A percentile compares a stretch with the other conserved stretches of the same genome.
These are phyloP conservation scores for Hippophae gyantsensis DNA, from an alignment of 306 rosid genomes.

Conservation along the genomic window DNA sequence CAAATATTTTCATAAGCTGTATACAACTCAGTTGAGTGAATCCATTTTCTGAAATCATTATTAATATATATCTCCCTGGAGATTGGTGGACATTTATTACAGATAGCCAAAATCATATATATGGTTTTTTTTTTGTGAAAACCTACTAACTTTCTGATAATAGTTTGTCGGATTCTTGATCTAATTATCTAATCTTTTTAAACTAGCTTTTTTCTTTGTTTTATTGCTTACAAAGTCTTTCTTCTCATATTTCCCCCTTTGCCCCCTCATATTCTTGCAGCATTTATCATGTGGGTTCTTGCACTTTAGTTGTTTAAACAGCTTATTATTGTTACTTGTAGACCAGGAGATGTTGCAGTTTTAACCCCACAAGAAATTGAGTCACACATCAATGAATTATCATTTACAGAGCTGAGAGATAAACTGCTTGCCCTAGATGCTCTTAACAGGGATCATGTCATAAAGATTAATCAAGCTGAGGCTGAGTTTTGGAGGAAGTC, in stretches of 20 bases:
- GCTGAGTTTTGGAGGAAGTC: slow-evolving; percentile 92
- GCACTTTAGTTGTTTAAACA: slow-evolving; percentile 6
- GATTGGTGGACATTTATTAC: no score
- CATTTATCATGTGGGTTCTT: slow-evolving; percentile 5
- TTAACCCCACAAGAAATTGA: slow-evolving; percentile 34
- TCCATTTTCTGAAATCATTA: no score
- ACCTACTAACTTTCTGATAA: no score
- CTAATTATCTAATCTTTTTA: neutral
- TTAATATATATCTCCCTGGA: no score
- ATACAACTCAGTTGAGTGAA: no score
- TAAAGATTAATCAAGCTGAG: slow-evolving; percentile 84
- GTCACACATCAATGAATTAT: slow-evolving; percentile 55
- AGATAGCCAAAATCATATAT: no score
- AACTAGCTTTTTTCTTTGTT: slow-evolving; percentile 1
- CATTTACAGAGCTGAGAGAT: slow-evolving; percentile 90
- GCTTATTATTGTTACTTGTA: slow-evolving; percentile 30
- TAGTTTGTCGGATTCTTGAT: no score
- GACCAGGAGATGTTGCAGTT: slow-evolving; percentile 28
- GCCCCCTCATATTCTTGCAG: neutral
- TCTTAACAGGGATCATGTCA: slow-evolving; percentile 65
- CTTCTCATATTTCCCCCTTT: slow-evolving; percentile 4
- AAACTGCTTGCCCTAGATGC: slow-evolving; percentile 79
- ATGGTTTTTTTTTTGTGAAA: no score
- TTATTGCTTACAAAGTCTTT: neutral
- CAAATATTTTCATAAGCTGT: no score